phyloP scores from a whole-genome alignment of 257 asterid species.

The Salvia splendens region DNA sequence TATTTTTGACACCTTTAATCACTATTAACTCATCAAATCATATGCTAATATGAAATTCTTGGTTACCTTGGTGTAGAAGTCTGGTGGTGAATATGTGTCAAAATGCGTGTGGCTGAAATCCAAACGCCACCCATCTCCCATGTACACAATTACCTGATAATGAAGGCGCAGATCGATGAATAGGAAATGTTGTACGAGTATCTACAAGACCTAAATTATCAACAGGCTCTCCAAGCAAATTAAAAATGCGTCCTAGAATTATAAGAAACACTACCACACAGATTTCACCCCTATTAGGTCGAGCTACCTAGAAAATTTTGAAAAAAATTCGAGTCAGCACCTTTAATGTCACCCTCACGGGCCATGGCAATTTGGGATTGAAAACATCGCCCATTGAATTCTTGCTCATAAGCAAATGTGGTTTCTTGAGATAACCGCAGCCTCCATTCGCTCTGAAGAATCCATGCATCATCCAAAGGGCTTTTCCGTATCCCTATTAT shows the following conservation, averaged over 20 bases:
- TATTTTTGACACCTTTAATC: no score
- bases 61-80: slow-evolving; percentile 72
- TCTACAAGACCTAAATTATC: no score
- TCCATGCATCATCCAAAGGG: slow-evolving; percentile 85
- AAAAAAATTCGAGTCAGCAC: slow-evolving; percentile 30
- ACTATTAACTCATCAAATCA: no score
- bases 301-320: no score
- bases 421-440: slow-evolving; percentile 79
- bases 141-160: slow-evolving; percentile 60
- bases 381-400: slow-evolving; percentile 52
- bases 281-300: no score
- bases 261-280: not conserved
- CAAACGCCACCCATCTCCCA: slow-evolving; percentile 87
- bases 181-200: no score
- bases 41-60: not conserved
- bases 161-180: no score
- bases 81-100: slow-evolving; percentile 85
- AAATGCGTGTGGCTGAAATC: slow-evolving; percentile 91
- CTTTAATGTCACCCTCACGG: slow-evolving; percentile 59
- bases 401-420: slow-evolving; percentile 58
- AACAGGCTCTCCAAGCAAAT: no score
- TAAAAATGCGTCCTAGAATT: not conserved
- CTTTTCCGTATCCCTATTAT: slow-evolving; percentile 75
- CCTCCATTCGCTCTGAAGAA: slow-evolving; percentile 82
- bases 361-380: slow-evolving; percentile 61